Percentiles rank a stretch among this genome's conserved stretches.
Evolutionary conservation across 2,329 filamentous ascomycete genomes (phyloP).

Genomic region (Raffaelea arxii): DNA sequence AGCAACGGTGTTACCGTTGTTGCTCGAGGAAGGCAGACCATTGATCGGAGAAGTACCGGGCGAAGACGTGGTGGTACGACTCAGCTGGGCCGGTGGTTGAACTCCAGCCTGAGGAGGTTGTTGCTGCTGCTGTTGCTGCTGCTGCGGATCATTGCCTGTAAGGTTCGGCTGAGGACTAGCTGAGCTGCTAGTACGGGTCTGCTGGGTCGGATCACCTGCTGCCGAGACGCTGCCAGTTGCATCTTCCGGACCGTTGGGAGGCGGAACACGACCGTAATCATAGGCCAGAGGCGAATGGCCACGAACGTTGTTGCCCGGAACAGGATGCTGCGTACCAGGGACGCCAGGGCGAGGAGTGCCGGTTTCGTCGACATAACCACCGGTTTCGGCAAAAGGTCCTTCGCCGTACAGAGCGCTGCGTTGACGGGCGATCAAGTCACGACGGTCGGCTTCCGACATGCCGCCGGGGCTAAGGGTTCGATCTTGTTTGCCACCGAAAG

Average conservation of each 20-base stretch:
- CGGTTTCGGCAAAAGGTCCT: conserved; percentile 56
- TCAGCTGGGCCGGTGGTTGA: conserved; percentile 54
- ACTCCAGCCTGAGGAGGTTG: too few relatives aligned
- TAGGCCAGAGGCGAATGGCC: conserved; percentile 74
- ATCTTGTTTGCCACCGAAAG: conserved; percentile 60
- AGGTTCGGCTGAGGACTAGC: conserved; percentile 69
- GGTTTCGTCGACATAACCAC: conserved; percentile 59
- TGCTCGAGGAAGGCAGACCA: conserved; percentile 41
- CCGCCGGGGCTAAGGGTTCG: conserved; percentile 72
- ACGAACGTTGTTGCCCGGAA: conserved; percentile 52
- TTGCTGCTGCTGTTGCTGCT: too few relatives aligned
- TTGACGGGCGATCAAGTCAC: conserved; percentile 91
- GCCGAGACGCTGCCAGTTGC: conserved; percentile 26
- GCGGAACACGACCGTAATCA: conserved; percentile 44
- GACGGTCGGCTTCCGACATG: conserved; percentile 92
- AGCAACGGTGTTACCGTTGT: conserved; percentile 54
- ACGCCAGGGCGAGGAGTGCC: conserved; percentile 53
- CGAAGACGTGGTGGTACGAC: conserved; percentile 76
- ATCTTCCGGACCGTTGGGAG: conserved; percentile 35
- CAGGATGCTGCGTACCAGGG: conserved; percentile 45
- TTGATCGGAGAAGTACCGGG: conserved; percentile 68
- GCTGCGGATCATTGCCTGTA: conserved; percentile 36
- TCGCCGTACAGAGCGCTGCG: conserved; percentile 90
- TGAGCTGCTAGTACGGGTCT: conserved; percentile 71
- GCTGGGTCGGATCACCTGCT: conserved; percentile 40